These are phyloP conservation scores for Plenodomus biglobosus DNA, from an alignment of 2,329 filamentous ascomycete species.

Conservation along the genomic window DNA sequence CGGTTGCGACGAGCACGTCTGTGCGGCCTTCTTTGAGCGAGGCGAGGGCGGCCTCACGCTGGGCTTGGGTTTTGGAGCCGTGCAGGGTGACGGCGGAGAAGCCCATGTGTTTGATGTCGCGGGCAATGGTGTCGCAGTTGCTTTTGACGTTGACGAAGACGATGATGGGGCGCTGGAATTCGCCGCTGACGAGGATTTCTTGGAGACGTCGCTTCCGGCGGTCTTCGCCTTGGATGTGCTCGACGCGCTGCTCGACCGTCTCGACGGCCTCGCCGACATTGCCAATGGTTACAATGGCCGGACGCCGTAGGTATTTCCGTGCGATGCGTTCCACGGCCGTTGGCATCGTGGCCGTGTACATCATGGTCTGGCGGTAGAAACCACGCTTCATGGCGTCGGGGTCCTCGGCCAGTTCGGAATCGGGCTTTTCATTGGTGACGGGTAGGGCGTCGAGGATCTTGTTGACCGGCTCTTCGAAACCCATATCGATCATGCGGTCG, in stretches of 20 bases:
- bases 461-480: constrained; percentile 96
- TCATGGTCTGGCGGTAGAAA: constrained; percentile 96
- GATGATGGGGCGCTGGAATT: constrained; percentile 88
- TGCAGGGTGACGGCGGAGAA: constrained; percentile 89
- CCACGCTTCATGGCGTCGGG: constrained; percentile 79
- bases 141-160: constrained; percentile 99
- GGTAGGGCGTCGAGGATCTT: constrained; percentile 95
- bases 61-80: constrained; percentile 95
- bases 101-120: constrained; percentile 92
- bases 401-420: constrained; percentile 88
- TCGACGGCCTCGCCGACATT: constrained; percentile 95
- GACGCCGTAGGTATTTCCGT: constrained; percentile 91
- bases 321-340: constrained; percentile 89
- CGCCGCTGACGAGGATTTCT: constrained; percentile 78
- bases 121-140: constrained; percentile 92
- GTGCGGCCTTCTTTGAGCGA: constrained; percentile 79
- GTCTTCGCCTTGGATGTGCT: constrained; percentile 88
- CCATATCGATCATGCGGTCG: constrained; percentile 97
- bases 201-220: constrained; percentile 94
- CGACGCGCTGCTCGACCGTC: constrained; percentile 95
- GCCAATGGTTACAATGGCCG: constrained; percentile 91
- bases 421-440: constrained; percentile 90
- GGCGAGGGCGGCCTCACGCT: constrained; percentile 88
- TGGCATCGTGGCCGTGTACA: constrained; percentile 99
- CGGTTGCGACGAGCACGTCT: constrained; percentile 91